A percentile compares a stretch with the other conserved stretches of the same genome.
These are phyloP conservation scores for Xylaria nigripes DNA, from an alignment of 495 filamentous ascomycete species.

Conservation along the genomic window DNA sequence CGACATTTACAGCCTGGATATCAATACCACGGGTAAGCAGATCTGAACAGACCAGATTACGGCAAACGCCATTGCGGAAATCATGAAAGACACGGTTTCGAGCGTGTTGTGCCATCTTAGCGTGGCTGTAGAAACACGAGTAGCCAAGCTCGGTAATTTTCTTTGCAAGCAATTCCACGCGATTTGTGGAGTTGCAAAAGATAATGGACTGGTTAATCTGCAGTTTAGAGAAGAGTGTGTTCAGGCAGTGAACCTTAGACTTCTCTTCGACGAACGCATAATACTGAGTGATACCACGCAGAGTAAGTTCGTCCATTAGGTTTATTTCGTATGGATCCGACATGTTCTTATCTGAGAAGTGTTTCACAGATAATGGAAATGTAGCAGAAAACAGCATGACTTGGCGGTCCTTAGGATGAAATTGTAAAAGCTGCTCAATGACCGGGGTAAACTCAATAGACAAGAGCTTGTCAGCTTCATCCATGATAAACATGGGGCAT, in stretches of 20 bases:
- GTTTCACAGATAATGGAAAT: constrained; percentile 91
- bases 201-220: constrained; percentile 99
- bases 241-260: constrained; percentile 97
- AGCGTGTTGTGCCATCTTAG: constrained; percentile 94
- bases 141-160: constrained; percentile 99
- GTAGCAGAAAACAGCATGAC: constrained; percentile 99
- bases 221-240: constrained; percentile 96
- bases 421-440: constrained; percentile 87
- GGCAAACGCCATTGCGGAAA: constrained; percentile 94
- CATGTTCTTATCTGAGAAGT: constrained; percentile 98
- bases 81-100: constrained; percentile 99
- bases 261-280: constrained; percentile 99
- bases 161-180: constrained; percentile 93
- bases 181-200: constrained; percentile 99
- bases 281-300: constrained; percentile 96
- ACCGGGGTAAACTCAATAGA: constrained; percentile 95
- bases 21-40: constrained; percentile 97
- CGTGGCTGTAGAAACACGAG: constrained; percentile 99
- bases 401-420: constrained; percentile 91
- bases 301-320: constrained; percentile 97
- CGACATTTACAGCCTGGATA: constrained; percentile 98
- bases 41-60: constrained; percentile 97
- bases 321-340: constrained; percentile 95
- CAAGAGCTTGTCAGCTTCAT: constrained; percentile 95
- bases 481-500: constrained; percentile 97